phyloP scores from a whole-genome alignment of 257 asterid species.

The Parsonsia alboflavescens region DNA sequence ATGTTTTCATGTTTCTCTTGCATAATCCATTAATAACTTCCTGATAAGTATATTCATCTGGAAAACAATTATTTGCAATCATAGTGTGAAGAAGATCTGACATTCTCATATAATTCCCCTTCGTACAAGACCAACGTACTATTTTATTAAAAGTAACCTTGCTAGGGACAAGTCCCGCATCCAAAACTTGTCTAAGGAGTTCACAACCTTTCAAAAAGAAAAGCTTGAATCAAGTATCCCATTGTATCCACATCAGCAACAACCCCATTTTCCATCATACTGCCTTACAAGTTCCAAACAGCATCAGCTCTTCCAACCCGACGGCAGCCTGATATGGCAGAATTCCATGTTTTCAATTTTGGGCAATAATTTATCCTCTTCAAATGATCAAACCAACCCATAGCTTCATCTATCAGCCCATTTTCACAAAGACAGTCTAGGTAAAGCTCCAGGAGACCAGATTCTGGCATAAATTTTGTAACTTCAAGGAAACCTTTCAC shows the following conservation, averaged over 20 bases:
- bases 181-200: slow-evolving; percentile 53
- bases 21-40: slow-evolving; percentile 52
- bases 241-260: slow-evolving; percentile 40
- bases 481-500: slow-evolving; percentile 46
- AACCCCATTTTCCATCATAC: slow-evolving; percentile 46
- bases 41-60: slow-evolving; percentile 56
- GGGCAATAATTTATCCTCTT: slow-evolving; percentile 29
- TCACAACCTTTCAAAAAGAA: slow-evolving; percentile 42
- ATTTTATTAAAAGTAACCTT: slow-evolving; percentile 36
- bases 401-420: slow-evolving; percentile 47
- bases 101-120: slow-evolving; percentile 37
- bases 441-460: slow-evolving; percentile 23
- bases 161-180: slow-evolving; percentile 45
- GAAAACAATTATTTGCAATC: slow-evolving; percentile 48
- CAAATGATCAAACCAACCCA: slow-evolving; percentile 33
- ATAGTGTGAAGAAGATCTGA: slow-evolving; percentile 63
- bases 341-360: slow-evolving; percentile 49
- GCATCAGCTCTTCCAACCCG: slow-evolving; percentile 32
- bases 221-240: slow-evolving; percentile 54
- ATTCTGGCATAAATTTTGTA: slow-evolving; percentile 45
- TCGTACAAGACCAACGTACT: slow-evolving; percentile 41
- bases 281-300: slow-evolving; percentile 52
- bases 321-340: slow-evolving; percentile 37
- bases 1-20: slow-evolving; percentile 33
- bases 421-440: slow-evolving; percentile 38